A percentile compares a stretch with the other conserved stretches of the same genome.
These are phyloP conservation scores for Yamadazyma ubonensis DNA, from an alignment of 805 yeast genomes.

Conservation along the genomic window DNA sequence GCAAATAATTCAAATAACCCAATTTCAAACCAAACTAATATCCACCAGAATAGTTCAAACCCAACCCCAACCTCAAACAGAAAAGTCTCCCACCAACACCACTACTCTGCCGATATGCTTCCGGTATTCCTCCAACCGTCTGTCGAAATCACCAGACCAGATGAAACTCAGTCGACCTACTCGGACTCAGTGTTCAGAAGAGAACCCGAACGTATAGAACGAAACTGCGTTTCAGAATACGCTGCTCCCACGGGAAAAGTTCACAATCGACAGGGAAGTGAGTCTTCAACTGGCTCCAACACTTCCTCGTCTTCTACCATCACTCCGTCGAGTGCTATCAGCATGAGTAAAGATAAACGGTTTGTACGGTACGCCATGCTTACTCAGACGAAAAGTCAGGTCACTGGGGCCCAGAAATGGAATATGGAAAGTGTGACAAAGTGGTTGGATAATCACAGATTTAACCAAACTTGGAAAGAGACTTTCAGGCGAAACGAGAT, in stretches of 20 bases:
- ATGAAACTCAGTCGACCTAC: slow-evolving; percentile 8
- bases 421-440: slow-evolving; percentile 58
- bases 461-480: slow-evolving; percentile 72
- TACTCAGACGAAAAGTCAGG: slow-evolving; percentile 25
- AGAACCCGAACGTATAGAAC: background rate
- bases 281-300: slow-evolving; percentile 31
- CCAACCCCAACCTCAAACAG: no score
- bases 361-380: slow-evolving; percentile 45
- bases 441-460: slow-evolving; percentile 70
- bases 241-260: slow-evolving; percentile 7
- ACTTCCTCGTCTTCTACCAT: slow-evolving; percentile 31
- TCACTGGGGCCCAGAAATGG: slow-evolving; percentile 63
- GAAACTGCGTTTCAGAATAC: slow-evolving; percentile 7
- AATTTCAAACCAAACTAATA: no score
- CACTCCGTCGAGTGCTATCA: slow-evolving; percentile 24
- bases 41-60: no score
- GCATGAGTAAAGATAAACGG: slow-evolving; percentile 34
- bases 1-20: no score
- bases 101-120: slow-evolving; percentile 2
- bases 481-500: slow-evolving; percentile 59
- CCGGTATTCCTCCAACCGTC: slow-evolving; percentile 9
- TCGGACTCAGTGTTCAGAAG: slow-evolving; percentile 7
- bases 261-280: slow-evolving; percentile 32
- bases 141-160: background rate
- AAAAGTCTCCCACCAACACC: slow-evolving; percentile 1